phyloP scores from a whole-genome alignment of 2,329 filamentous ascomycete genomes.

The Claviceps humidiphila region DNA sequence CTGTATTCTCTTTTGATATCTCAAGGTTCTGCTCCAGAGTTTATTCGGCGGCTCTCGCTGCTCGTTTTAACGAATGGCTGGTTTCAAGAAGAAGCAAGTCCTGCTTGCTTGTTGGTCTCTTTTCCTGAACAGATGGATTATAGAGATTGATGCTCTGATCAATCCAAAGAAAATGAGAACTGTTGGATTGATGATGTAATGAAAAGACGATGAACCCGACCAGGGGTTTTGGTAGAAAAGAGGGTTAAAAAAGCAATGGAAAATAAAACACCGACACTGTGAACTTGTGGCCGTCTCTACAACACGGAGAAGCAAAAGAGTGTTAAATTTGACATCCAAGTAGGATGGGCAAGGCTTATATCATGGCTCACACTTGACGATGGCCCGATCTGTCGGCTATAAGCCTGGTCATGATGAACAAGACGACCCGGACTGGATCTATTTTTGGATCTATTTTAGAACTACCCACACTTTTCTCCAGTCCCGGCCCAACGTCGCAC shows the following conservation, averaged over 20 bases:
- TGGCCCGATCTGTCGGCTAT: slow-evolving; percentile 16
- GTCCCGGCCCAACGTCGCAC: slow-evolving; percentile 1
- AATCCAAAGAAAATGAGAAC: neutral
- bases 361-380: slow-evolving; percentile 31
- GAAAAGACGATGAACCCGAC: slow-evolving; percentile 17
- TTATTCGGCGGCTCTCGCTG: neutral
- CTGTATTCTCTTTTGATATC: neutral
- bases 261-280: slow-evolving; percentile 35
- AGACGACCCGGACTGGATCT: slow-evolving; percentile 16
- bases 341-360: slow-evolving; percentile 44
- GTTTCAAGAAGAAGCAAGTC: slow-evolving; percentile 36
- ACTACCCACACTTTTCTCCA: slow-evolving; percentile 10
- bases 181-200: neutral
- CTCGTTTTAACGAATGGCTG: slow-evolving; percentile 20
- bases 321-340: slow-evolving; percentile 25
- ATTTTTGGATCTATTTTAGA: slow-evolving; percentile 31
- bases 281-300: slow-evolving; percentile 30
- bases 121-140: neutral
- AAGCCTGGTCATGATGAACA: slow-evolving; percentile 13
- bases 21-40: too few relatives aligned
- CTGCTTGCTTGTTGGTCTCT: slow-evolving; percentile 35
- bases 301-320: slow-evolving; percentile 19
- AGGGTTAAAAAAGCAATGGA: slow-evolving; percentile 25
- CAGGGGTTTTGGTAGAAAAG: slow-evolving; percentile 18
- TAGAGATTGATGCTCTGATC: neutral